These are phyloP conservation scores for Phytopythium delawarense DNA, from an alignment of 352 stramenopile genomes.

Conservation along the genomic window DNA sequence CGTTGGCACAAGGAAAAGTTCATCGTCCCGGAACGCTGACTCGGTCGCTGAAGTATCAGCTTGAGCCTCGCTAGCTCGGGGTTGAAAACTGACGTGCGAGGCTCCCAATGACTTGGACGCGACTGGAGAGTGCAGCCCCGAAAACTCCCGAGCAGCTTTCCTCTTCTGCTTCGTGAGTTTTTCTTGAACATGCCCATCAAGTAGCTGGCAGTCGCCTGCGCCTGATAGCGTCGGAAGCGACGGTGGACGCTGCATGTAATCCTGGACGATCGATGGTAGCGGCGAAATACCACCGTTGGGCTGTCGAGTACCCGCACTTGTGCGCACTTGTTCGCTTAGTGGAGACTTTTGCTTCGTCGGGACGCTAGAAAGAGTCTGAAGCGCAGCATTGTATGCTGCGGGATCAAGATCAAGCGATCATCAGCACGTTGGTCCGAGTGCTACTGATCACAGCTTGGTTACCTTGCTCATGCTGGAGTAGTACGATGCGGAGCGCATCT, in stretches of 20 bases:
- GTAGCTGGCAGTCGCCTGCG: not conserved
- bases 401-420: not conserved
- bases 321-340: not conserved
- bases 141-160: slow-evolving; percentile 26
- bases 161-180: slow-evolving; percentile 24
- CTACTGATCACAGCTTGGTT: not conserved
- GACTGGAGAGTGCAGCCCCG: slow-evolving; percentile 25
- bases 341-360: not conserved
- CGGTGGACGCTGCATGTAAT: not conserved
- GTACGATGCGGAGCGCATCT: slow-evolving; percentile 19
- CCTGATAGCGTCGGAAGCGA: not conserved
- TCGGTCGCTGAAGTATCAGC: not conserved
- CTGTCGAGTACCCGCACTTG: not conserved
- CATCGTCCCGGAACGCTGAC: slow-evolving; percentile 5
- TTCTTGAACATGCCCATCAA: not conserved
- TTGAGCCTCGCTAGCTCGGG: not conserved
- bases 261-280: not conserved
- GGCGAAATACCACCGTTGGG: not conserved
- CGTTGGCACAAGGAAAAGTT: slow-evolving; percentile 36
- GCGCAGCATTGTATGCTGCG: not conserved
- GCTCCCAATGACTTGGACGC: slow-evolving; percentile 23
- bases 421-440: not conserved
- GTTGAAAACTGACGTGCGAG: not conserved
- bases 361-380: not conserved
- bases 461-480: slow-evolving; percentile 24